Evolutionary conservation across 2,329 filamentous ascomycete genomes (phyloP).

Genomic region (Talaromyces verruculosus): DNA sequence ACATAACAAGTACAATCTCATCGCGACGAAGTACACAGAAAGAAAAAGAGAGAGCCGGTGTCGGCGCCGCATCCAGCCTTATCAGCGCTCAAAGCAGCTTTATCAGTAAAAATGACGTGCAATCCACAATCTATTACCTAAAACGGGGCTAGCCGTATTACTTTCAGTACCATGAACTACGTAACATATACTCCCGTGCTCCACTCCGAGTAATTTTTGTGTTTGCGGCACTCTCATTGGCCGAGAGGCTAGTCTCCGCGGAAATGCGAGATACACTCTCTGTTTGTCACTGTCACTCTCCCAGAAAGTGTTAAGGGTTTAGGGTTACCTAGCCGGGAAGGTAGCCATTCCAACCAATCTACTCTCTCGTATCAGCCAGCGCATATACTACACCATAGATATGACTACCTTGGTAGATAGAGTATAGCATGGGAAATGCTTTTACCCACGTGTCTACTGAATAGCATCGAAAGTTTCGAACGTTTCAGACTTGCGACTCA

Average conservation of each 20-base stretch:
- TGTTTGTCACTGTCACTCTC: background rate
- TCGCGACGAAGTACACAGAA: background rate
- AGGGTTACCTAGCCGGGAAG: background rate
- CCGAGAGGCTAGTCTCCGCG: background rate
- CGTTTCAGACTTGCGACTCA: background rate
- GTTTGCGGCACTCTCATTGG: background rate
- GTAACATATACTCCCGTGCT: background rate
- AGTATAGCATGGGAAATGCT: background rate
- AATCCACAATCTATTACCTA: slow-evolving; percentile 13
- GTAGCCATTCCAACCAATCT: background rate
- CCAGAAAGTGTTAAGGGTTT: background rate
- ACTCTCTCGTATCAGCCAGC: background rate
- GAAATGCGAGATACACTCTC: slow-evolving; percentile 2
- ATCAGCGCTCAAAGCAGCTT: background rate
- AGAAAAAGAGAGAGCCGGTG: background rate
- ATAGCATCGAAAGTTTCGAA: background rate
- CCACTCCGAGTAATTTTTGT: background rate
- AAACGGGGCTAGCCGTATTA: slow-evolving; percentile 11
- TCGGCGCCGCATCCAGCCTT: background rate
- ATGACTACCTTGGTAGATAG: background rate
- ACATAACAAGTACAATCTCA: background rate
- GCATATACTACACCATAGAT: too few relatives aligned
- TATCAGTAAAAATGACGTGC: slow-evolving; percentile 12
- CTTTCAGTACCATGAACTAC: background rate
- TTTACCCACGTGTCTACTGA: background rate